Evolutionary conservation across 768 basidiomycete genomes (phyloP).

Genomic region (Suillus luteus): DNA sequence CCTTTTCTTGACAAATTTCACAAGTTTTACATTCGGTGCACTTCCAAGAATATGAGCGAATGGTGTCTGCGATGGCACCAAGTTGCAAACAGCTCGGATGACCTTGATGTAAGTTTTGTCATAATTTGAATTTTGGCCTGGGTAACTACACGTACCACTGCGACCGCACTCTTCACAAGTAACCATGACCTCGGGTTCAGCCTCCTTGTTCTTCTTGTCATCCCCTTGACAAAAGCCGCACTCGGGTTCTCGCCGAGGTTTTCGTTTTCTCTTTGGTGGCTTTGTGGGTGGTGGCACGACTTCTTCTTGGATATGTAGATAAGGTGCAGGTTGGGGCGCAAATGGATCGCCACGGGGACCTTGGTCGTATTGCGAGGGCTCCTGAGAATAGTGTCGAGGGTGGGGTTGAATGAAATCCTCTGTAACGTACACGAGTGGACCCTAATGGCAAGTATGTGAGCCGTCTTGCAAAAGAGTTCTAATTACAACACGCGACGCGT

Average conservation of each 20-base stretch:
- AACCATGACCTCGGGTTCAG: conserved; percentile 66
- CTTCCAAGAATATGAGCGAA: conserved; percentile 78
- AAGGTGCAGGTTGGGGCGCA: conserved; percentile 62
- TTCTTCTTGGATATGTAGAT: conserved; percentile 49
- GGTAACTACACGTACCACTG: conserved; percentile 56
- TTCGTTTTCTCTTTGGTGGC: conserved; percentile 49
- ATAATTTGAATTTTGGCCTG: conserved; percentile 8
- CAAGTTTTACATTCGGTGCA: conserved; percentile 94
- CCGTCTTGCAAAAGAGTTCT: conserved; percentile 25
- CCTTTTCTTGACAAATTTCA: conserved; percentile 82
- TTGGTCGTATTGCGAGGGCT: conserved; percentile 59
- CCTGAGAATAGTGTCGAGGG: conserved; percentile 30
- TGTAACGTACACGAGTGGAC: conserved; percentile 32
- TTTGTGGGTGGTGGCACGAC: conserved; percentile 44
- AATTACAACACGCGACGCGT: conserved; percentile 75
- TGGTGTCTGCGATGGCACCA: conserved; percentile 54
- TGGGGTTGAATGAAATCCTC: conserved; percentile 23
- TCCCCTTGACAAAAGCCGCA: conserved; percentile 83
- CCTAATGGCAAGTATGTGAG: conserved; percentile 25
- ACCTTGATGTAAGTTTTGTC: conserved; percentile 42
- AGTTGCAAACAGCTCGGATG: conserved; percentile 87
- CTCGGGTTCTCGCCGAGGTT: conserved; percentile 54
- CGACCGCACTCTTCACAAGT: conserved; percentile 82
- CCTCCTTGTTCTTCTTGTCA: conserved; percentile 56
- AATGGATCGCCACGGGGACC: conserved; percentile 85